Percentiles rank a stretch among this genome's conserved stretches.
These are phyloP conservation scores for Euphorbia celastroides DNA, from an alignment of 441 rosid genomes.

Conservation along the genomic window DNA sequence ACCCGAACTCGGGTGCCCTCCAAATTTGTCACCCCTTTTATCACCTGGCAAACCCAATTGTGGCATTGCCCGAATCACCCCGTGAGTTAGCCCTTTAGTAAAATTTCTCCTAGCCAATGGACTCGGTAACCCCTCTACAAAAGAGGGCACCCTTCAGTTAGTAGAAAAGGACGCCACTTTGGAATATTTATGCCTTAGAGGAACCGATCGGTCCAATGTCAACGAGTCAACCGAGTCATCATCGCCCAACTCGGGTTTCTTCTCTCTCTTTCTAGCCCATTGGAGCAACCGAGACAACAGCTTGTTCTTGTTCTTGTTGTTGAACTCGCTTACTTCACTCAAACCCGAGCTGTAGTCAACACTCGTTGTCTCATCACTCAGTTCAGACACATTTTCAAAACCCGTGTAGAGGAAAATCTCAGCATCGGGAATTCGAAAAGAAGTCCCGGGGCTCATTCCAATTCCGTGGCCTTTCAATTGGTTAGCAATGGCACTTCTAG, in stretches of 20 bases:
- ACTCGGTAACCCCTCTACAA: constrained; percentile 63
- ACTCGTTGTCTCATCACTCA: constrained; percentile 37
- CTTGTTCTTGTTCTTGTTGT: constrained; percentile 25
- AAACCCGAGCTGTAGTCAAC: constrained; percentile 43
- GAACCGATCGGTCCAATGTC: constrained; percentile 34
- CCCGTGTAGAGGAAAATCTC: constrained; percentile 76
- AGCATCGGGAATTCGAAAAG: constrained; percentile 76
- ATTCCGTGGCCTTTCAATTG: constrained; percentile 56
- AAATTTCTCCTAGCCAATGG: constrained; percentile 59
- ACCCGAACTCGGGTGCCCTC: constrained; percentile 11
- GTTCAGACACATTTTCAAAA: constrained; percentile 29
- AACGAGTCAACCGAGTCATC: constrained; percentile 23
- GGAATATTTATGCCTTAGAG: constrained; percentile 63
- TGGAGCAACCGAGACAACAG: constrained; percentile 45
- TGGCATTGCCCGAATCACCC: constrained; percentile 58
- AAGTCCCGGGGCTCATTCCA: constrained; percentile 75
- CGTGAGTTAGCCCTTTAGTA: constrained; percentile 59
- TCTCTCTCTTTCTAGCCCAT: constrained; percentile 53
- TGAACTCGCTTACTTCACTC: constrained; percentile 39
- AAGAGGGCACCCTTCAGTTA: constrained; percentile 37
- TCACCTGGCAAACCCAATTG: constrained; percentile 39
- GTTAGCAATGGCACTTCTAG: constrained; percentile 36
- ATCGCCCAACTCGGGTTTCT: constrained; percentile 33
- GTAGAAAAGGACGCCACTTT: constrained; percentile 36
- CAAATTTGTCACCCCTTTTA: constrained; percentile 24